These are phyloP conservation scores for Boletus sp. DNA, from an alignment of 1,284 basidiomycete genomes.

Conservation along the genomic window DNA sequence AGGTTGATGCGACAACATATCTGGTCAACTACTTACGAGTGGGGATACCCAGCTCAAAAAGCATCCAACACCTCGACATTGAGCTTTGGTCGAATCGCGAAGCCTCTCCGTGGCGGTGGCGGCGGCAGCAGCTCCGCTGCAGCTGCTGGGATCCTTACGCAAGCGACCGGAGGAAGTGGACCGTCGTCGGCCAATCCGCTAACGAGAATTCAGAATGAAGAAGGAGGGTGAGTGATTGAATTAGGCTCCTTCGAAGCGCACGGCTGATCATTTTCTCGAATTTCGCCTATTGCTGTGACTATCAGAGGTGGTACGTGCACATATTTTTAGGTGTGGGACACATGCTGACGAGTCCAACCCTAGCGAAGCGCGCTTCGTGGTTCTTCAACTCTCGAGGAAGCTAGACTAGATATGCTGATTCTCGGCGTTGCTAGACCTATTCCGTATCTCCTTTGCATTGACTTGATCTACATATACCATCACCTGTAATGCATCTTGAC, in stretches of 20 bases:
- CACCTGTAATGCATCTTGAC: constrained; percentile 29
- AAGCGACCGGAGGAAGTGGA: constrained; percentile 42
- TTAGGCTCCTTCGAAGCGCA: constrained; percentile 22
- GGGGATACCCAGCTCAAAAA: constrained; percentile 62
- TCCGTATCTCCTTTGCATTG: constrained; percentile 29
- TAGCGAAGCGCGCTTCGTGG: constrained; percentile 85
- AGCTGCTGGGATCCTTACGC: constrained; percentile 37
- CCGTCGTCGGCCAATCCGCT: constrained; percentile 56
- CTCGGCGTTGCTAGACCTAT: constrained; percentile 12
- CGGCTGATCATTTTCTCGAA: constrained; percentile 18
- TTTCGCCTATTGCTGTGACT: constrained; percentile 10
- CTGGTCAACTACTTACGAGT: constrained; percentile 16
- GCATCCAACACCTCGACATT: constrained; percentile 64
- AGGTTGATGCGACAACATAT: constrained; percentile 27
- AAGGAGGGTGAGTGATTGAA: constrained; percentile 59
- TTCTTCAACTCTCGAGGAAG: constrained; percentile 76
- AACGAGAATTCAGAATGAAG: constrained; percentile 72
- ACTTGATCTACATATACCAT: constrained; percentile 35
- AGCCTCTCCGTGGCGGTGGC: constrained; percentile 91
- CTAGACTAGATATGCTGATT: constrained; percentile 21
- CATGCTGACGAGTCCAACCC: constrained; percentile 20
- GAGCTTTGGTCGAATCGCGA: constrained; percentile 92
- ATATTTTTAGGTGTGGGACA: constrained; percentile 7
- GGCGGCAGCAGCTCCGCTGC: constrained; percentile 64
- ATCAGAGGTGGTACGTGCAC: constrained; percentile 42